phyloP scores from a whole-genome alignment of 139 green algal genomes.

The Micractinium conductrix region DNA sequence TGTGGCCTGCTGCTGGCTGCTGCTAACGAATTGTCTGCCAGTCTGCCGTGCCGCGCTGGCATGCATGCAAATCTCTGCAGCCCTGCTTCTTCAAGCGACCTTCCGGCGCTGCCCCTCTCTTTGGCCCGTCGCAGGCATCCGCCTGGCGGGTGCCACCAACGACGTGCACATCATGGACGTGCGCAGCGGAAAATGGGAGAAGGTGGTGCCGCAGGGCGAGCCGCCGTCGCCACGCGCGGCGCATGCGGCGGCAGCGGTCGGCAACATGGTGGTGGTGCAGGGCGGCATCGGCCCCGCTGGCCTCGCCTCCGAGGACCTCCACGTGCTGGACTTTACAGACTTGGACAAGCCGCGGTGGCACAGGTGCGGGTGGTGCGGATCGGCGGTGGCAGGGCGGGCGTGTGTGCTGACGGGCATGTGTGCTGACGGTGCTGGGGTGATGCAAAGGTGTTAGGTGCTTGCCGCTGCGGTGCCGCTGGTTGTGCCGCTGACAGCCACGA shows the following conservation, averaged over 20 bases:
- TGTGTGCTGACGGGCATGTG: no score
- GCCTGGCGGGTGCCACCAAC: conserved; percentile 89
- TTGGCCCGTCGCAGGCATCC: conserved; percentile 66
- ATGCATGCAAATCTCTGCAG: no score
- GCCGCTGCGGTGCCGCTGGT: no score
- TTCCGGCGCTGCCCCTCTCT: background rate
- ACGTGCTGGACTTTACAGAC: conserved; percentile 98
- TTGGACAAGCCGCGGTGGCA: conserved; percentile 92
- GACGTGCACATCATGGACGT: conserved; percentile 96
- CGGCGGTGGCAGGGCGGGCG: no score
- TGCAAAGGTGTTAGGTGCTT: no score
- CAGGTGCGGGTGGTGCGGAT: conserved; percentile 53
- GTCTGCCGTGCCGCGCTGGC: background rate
- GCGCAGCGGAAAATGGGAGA: conserved; percentile 82
- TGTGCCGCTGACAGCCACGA: no score
- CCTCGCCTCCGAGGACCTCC: conserved; percentile 94
- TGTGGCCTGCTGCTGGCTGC: no score
- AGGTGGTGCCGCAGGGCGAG: conserved; percentile 85
- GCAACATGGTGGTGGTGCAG: conserved; percentile 97
- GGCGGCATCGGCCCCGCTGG: conserved; percentile 95
- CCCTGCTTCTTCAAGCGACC: background rate
- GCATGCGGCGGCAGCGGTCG: conserved; percentile 97
- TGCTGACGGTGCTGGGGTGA: no score
- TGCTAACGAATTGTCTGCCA: no score
- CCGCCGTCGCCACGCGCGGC: conserved; percentile 92